A percentile compares a stretch with the other conserved stretches of the same genome.
Conservation (phyloP, 2,329 filamentous ascomycete species). For the Aureobasidium sp. region DNA sequence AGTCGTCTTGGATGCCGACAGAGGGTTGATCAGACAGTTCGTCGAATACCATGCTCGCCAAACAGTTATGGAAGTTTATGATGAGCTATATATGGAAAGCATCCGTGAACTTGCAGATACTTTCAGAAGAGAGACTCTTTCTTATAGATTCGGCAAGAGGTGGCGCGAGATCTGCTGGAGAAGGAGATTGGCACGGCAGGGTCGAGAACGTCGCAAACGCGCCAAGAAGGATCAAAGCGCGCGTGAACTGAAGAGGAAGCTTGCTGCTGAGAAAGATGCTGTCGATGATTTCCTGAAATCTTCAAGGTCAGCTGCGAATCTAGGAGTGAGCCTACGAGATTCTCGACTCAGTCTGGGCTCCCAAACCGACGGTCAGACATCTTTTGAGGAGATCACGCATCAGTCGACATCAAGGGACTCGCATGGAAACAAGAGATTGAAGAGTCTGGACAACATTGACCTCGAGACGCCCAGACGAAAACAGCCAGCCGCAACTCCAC, state of each 20-base stretch:
- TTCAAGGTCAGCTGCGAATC: neutral
- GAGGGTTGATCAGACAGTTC: conserved; percentile 40
- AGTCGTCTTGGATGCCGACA: conserved; percentile 31
- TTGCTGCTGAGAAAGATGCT: conserved; percentile 20
- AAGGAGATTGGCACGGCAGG: conserved; percentile 29
- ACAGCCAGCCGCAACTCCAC: conserved; percentile 20
- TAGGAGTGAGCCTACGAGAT: neutral
- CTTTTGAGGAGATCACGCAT: neutral
- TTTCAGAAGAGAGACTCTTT: conserved; percentile 27
- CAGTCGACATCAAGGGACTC: neutral
- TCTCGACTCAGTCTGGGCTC: neutral
- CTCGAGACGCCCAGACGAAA: conserved; percentile 17
- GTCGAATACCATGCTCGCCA: conserved; percentile 33
- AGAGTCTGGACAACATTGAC: conserved; percentile 21
- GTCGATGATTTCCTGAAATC: conserved; percentile 17
- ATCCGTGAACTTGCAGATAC: conserved; percentile 25
- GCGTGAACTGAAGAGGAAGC: conserved; percentile 20
- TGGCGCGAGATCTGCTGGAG: conserved; percentile 34
- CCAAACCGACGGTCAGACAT: neutral
- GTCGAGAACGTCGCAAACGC: conserved; percentile 27
- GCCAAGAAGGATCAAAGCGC: conserved; percentile 16
- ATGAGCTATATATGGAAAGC: conserved; percentile 27
- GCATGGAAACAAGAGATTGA: conserved; percentile 24
- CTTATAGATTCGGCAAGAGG: conserved; percentile 29
- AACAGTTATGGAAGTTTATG: conserved; percentile 29